Evolutionary conservation across 495 filamentous ascomycete species (phyloP).

Genomic region (Penicillium macrosclerotiorum): DNA sequence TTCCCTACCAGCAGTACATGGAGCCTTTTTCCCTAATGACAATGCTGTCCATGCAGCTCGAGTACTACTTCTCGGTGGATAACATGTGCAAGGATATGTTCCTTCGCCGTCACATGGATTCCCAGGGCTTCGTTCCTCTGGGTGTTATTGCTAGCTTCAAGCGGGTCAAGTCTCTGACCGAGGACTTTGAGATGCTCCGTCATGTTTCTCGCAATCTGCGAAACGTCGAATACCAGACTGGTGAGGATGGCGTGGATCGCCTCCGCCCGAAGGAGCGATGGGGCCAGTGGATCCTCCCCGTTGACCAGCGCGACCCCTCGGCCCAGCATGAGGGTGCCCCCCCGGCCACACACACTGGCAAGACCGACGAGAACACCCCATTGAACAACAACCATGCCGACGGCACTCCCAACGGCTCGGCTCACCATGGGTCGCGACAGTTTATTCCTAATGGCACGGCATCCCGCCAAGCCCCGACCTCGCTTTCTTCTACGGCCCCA

Average conservation of each 20-base stretch:
- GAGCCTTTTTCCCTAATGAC: constrained; percentile 54
- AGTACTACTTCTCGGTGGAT: constrained; percentile 94
- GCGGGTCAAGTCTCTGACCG: constrained; percentile 72
- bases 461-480: constrained; percentile 45
- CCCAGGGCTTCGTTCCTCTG: constrained; percentile 84
- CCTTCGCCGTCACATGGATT: constrained; percentile 89
- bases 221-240: constrained; percentile 65
- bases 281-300: constrained; percentile 72
- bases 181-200: constrained; percentile 70
- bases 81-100: constrained; percentile 94
- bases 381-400: constrained; percentile 28
- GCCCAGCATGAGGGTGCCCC: constrained; percentile 60
- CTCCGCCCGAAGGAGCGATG: constrained; percentile 75
- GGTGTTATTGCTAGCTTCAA: constrained; percentile 77
- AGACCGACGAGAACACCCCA: constrained; percentile 26
- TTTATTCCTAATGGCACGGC: constrained; percentile 41
- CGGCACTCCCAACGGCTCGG: constrained; percentile 28
- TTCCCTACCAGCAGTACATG: constrained; percentile 60
- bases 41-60: constrained; percentile 68
- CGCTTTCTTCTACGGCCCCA: constrained; percentile 70
- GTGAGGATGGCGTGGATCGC: constrained; percentile 73
- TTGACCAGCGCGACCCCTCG: constrained; percentile 57
- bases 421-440: constrained; percentile 18
- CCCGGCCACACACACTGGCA: constrained; percentile 15
- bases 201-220: constrained; percentile 68